Conservation (phyloP, 768 basidiomycete species). For the Russula sp. region DNA sequence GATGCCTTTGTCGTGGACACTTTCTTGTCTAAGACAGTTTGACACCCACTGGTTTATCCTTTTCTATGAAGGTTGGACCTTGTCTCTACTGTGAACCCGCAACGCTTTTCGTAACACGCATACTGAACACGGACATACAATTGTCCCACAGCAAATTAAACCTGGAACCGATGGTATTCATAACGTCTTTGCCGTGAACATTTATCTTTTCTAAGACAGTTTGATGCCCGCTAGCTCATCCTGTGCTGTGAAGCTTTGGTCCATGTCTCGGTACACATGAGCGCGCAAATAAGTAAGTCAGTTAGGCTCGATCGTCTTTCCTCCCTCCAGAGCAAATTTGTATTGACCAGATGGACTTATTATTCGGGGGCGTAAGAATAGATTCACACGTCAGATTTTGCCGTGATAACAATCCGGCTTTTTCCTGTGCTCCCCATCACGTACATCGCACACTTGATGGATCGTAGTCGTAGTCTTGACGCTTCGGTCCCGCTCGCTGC, state of each 20-base stretch:
- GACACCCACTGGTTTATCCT: too few species aligned
- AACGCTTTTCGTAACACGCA: not conserved
- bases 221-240: too few species aligned
- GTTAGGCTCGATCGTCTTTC: not conserved
- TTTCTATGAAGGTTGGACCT: too few species aligned
- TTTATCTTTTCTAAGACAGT: too few species aligned
- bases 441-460: not conserved
- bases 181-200: too few species aligned
- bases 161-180: too few species aligned
- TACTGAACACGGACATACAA: not conserved
- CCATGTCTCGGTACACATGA: not conserved
- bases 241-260: too few species aligned
- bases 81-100: not conserved
- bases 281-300: not conserved
- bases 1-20: too few species aligned
- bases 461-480: not conserved
- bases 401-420: not conserved
- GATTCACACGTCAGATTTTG: not conserved
- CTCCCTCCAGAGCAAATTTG: not conserved
- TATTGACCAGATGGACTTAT: not conserved
- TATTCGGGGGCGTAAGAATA: not conserved
- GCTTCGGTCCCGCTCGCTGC: conserved; percentile 3
- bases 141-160: too few species aligned
- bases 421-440: not conserved
- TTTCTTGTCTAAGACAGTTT: too few species aligned